Evolutionary conservation across 2,329 filamentous ascomycete genomes (phyloP).

Genomic region (Shiraia bambusicola): DNA sequence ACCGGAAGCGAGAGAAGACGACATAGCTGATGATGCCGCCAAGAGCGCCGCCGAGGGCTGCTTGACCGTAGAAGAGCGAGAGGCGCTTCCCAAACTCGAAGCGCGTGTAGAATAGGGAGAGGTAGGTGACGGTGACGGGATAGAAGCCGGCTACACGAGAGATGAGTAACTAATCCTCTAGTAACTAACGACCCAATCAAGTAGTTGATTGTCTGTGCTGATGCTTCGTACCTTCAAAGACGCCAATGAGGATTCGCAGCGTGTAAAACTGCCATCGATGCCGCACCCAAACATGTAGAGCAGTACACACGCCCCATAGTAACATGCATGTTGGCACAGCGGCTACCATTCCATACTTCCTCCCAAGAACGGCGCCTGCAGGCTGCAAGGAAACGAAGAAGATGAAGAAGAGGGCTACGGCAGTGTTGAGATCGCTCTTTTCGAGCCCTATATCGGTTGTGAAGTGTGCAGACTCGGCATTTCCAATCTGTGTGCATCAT

Average conservation of each 20-base stretch:
- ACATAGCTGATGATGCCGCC: constrained; percentile 57
- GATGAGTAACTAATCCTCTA: too few species aligned
- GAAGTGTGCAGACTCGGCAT: constrained; percentile 61
- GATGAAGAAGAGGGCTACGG: constrained; percentile 59
- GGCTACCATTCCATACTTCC: constrained; percentile 56
- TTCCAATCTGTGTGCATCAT: constrained; percentile 47
- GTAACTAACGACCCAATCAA: constrained; percentile 11
- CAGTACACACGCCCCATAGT: constrained; percentile 54
- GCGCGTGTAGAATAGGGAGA: constrained; percentile 60
- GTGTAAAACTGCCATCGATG: constrained; percentile 51
- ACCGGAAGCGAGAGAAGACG: constrained; percentile 50
- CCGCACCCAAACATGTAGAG: constrained; percentile 51
- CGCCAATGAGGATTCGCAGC: constrained; percentile 50
- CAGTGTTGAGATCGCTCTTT: constrained; percentile 57
- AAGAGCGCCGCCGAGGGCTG: constrained; percentile 58
- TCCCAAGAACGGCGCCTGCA: constrained; percentile 58
- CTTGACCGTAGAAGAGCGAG: constrained; percentile 60
- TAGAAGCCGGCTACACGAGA: constrained; percentile 55
- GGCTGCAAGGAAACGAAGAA: constrained; percentile 62
- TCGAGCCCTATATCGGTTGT: constrained; percentile 56
- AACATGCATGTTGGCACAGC: constrained; percentile 62
- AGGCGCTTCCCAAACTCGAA: constrained; percentile 59
- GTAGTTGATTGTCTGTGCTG: neutral
- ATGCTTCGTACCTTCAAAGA: constrained; percentile 45
- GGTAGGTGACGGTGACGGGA: constrained; percentile 59